Percentiles rank a stretch among this genome's conserved stretches.
These are phyloP conservation scores for Colletotrichum neosansevieriae DNA, from an alignment of 2,329 filamentous ascomycete species.

Conservation along the genomic window DNA sequence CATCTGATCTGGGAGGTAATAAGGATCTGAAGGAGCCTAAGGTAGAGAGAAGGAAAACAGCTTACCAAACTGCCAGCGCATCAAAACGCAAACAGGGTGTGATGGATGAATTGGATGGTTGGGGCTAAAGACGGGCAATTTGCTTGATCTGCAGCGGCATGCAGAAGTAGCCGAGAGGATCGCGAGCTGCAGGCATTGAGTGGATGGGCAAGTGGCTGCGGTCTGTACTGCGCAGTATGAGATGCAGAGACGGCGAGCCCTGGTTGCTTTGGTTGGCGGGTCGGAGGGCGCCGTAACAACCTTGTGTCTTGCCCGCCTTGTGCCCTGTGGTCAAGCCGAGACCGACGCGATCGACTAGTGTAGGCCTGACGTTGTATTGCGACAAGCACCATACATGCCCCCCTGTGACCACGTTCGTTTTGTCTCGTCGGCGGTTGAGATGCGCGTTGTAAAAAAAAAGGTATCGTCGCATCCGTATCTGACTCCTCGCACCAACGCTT, in stretches of 20 bases:
- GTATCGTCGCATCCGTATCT: constrained; percentile 1
- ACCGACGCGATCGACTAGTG: neutral
- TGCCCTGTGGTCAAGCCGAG: neutral
- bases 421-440: neutral
- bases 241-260: constrained; percentile 16
- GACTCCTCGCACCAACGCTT: constrained; percentile 1
- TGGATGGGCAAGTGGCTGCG: constrained; percentile 21
- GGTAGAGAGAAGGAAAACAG: neutral
- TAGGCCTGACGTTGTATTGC: neutral
- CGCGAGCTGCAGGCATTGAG: constrained; percentile 19
- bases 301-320: neutral
- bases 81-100: constrained; percentile 19
- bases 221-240: constrained; percentile 1
- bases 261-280: constrained; percentile 11
- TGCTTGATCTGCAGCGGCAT: constrained; percentile 34
- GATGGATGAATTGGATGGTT: constrained; percentile 11
- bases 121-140: constrained; percentile 27
- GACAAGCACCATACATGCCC: neutral
- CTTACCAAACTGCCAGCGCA: constrained; percentile 24
- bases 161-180: constrained; percentile 18
- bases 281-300: neutral
- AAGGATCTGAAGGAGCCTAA: neutral
- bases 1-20: constrained; percentile 17
- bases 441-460: constrained; percentile 4
- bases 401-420: neutral